phyloP scores from a whole-genome alignment of 2,329 filamentous ascomycete species.

The Exophiala xenobiotica region DNA sequence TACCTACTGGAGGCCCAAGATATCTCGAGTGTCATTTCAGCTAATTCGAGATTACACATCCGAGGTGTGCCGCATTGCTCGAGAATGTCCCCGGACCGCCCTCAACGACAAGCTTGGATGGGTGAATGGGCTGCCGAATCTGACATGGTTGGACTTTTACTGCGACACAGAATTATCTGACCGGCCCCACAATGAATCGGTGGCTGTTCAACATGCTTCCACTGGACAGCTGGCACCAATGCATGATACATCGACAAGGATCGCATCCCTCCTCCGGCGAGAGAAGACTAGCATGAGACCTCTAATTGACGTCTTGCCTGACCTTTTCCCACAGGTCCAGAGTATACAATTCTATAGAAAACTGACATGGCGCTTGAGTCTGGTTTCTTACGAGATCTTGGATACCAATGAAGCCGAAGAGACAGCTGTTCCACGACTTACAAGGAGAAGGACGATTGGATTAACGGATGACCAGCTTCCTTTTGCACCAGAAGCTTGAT shows the following conservation, averaged over 20 bases:
- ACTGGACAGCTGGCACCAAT: background rate
- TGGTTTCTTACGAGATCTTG: background rate
- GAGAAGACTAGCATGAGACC: background rate
- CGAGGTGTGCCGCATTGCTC: background rate
- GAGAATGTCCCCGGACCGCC: background rate
- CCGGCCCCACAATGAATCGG: background rate
- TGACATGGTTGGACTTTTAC: constrained; percentile 5
- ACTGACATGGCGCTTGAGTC: background rate
- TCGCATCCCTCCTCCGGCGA: background rate
- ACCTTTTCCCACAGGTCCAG: background rate
- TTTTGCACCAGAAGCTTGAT: background rate
- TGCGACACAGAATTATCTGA: constrained; percentile 2
- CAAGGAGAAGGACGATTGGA: constrained; percentile 6
- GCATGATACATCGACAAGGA: background rate
- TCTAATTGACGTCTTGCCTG: background rate
- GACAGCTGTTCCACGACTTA: background rate
- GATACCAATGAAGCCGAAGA: background rate
- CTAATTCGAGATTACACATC: background rate
- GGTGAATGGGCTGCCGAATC: background rate
- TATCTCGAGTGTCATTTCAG: constrained; percentile 1
- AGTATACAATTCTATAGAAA: constrained; percentile 1
- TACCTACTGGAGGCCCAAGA: constrained; percentile 3
- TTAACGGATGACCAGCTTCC: no score
- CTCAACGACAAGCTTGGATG: constrained; percentile 1
- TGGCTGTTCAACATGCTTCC: background rate